Percentiles rank a stretch among this genome's conserved stretches.
Evolutionary conservation across 179 eudicot species (phyloP).

Genomic region (Nepenthes alata): DNA sequence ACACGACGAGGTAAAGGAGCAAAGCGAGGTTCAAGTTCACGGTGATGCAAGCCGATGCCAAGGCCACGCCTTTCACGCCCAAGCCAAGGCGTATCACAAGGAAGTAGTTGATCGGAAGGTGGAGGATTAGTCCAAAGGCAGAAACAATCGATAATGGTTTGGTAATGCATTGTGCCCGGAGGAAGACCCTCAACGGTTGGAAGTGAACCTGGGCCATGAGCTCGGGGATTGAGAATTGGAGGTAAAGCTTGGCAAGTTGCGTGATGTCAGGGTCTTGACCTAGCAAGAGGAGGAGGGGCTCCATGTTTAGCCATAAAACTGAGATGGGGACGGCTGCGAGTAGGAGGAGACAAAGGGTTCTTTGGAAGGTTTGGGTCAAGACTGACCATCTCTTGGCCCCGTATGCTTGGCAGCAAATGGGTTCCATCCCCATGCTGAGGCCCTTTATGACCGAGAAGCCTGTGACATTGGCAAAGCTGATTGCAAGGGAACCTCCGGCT

Average conservation of each 20-base stretch:
- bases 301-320: conserved; percentile 63
- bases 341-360: conserved; percentile 50
- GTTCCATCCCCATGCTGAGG: conserved; percentile 82
- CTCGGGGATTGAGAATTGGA: conserved; percentile 56
- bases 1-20: conserved; percentile 28
- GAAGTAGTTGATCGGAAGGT: conserved; percentile 52
- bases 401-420: conserved; percentile 81
- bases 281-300: conserved; percentile 35
- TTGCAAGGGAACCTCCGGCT: conserved; percentile 82
- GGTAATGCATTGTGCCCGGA: conserved; percentile 54
- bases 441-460: conserved; percentile 89
- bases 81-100: conserved; percentile 36
- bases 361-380: conserved; percentile 56
- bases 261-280: conserved; percentile 63
- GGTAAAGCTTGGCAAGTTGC: conserved; percentile 45
- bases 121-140: conserved; percentile 32
- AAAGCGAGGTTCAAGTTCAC: conserved; percentile 50
- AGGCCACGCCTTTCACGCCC: conserved; percentile 67
- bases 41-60: conserved; percentile 49
- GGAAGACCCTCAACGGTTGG: conserved; percentile 46
- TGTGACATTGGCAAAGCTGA: conserved; percentile 77
- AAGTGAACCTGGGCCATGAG: conserved; percentile 54
- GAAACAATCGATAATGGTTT: conserved; percentile 46
- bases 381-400: conserved; percentile 61
- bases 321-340: conserved; percentile 42